These are phyloP conservation scores for Aegilops bicornis DNA, from an alignment of 176 grass and related monocot species.

Conservation along the genomic window DNA sequence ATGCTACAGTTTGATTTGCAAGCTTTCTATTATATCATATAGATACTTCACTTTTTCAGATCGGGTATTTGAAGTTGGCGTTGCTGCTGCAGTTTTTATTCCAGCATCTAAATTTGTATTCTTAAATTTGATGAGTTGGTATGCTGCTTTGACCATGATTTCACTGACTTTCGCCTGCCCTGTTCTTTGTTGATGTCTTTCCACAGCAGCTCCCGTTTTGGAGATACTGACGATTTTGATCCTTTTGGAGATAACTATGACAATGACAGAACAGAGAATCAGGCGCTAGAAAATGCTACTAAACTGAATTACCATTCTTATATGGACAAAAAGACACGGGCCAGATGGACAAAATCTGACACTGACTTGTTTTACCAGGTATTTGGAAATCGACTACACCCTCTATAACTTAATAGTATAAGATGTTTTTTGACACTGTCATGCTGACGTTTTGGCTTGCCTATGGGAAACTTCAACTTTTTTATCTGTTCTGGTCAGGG, in stretches of 20 bases:
- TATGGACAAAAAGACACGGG: slow-evolving; percentile 50
- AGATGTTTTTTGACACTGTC: too few relatives aligned
- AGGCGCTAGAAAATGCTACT: slow-evolving; percentile 11
- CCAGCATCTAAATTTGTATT: not conserved
- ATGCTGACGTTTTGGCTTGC: not conserved
- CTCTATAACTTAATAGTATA: too few relatives aligned
- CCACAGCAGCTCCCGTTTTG: slow-evolving; percentile 12
- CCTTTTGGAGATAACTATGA: slow-evolving; percentile 33
- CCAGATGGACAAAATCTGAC: slow-evolving; percentile 84
- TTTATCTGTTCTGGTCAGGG: slow-evolving; percentile 52
- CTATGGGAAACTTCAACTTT: not conserved
- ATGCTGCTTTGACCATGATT: not conserved
- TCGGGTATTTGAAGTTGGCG: not conserved
- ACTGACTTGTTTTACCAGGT: slow-evolving; percentile 89
- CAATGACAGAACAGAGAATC: slow-evolving; percentile 21
- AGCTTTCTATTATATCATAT: not conserved
- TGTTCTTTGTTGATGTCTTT: not conserved
- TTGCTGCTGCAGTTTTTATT: not conserved
- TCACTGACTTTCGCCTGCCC: not conserved
- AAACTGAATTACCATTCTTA: slow-evolving; percentile 96
- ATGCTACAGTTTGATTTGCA: slow-evolving; percentile 5
- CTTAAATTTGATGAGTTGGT: not conserved
- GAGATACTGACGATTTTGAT: slow-evolving; percentile 37
- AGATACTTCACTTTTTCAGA: not conserved
- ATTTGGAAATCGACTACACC: slow-evolving; percentile 35